These are phyloP conservation scores for Ustilago sp. DNA, from an alignment of 1,284 basidiomycete genomes.

Conservation along the genomic window DNA sequence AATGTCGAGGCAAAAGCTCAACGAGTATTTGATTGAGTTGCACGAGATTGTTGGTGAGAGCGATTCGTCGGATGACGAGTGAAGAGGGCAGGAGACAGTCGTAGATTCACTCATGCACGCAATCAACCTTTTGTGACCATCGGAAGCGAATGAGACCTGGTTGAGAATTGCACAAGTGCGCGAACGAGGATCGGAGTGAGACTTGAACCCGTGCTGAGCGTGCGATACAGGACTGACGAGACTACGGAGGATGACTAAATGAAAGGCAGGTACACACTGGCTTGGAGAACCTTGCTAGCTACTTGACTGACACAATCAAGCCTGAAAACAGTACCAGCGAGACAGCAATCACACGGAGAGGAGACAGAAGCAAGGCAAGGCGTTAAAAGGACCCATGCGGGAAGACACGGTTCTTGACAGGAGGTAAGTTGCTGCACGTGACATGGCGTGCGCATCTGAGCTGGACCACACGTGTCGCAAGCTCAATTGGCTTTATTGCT, in stretches of 20 bases:
- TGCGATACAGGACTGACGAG: neutral
- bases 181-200: neutral
- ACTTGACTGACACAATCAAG: constrained; percentile 12
- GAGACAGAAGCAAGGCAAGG: neutral
- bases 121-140: neutral
- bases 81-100: neutral
- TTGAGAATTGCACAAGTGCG: neutral
- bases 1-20: constrained; percentile 57
- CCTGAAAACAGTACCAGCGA: neutral
- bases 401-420: neutral
- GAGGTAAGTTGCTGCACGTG: constrained; percentile 3
- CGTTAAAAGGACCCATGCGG: constrained; percentile 14
- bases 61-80: constrained; percentile 29
- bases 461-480: constrained; percentile 10
- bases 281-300: neutral
- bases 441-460: too few species aligned
- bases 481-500: constrained; percentile 1
- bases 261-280: neutral
- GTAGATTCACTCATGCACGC: neutral
- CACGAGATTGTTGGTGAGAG: constrained; percentile 53
- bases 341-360: neutral
- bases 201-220: neutral
- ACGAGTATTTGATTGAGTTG: constrained; percentile 64
- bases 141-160: neutral
- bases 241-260: neutral